These are phyloP conservation scores for Yarrowia sp. DNA, from an alignment of 805 yeast species.

Conservation along the genomic window DNA sequence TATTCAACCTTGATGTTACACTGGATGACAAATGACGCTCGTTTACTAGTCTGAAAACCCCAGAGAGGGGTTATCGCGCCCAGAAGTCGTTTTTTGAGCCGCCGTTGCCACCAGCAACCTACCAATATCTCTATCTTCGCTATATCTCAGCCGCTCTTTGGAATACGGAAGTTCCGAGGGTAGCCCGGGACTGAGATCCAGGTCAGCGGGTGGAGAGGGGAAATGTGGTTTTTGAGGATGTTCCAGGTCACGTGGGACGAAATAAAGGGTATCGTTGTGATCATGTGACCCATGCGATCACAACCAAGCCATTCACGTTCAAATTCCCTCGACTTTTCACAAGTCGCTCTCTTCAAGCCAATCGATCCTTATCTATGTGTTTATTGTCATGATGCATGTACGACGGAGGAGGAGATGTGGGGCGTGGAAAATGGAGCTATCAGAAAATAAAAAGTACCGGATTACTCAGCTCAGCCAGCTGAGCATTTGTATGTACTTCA, in stretches of 20 bases:
- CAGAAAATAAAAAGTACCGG: no score
- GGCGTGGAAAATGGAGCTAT: no score
- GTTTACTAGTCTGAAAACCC: no score
- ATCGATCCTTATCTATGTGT: constrained; percentile 18
- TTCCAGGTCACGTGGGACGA: background rate
- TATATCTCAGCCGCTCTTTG: background rate
- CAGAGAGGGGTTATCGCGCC: no score
- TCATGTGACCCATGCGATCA: background rate
- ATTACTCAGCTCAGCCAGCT: no score
- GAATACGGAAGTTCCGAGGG: constrained; percentile 18
- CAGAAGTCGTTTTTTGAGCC: no score
- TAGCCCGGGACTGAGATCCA: constrained; percentile 26
- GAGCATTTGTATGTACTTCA: no score
- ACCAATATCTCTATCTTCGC: no score
- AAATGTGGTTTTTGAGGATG: background rate
- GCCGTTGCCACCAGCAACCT: no score
- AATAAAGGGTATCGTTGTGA: background rate
- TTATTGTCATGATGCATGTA: no score
- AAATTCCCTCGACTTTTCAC: background rate
- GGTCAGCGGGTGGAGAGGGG: background rate
- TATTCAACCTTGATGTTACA: background rate
- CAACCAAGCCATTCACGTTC: background rate
- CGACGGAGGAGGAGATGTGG: no score
- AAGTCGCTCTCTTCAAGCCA: background rate
- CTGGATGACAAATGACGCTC: background rate